These are phyloP conservation scores for Dictyostelium purpureum DNA, from an alignment of 78 protist genomes.

Conservation along the genomic window DNA sequence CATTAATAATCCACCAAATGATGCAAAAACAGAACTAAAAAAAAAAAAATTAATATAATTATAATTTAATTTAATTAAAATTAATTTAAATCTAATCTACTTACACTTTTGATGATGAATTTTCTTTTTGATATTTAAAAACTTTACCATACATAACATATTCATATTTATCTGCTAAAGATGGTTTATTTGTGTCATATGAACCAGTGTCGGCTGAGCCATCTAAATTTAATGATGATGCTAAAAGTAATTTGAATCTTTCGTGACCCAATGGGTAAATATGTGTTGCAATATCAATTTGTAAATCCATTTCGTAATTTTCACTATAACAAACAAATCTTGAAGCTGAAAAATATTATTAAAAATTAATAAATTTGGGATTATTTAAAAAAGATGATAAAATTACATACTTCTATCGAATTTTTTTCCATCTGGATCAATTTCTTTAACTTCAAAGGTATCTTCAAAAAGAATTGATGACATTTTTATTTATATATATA, in stretches of 20 bases:
- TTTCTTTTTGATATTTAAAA: slow-evolving; percentile 87
- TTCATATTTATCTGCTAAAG: slow-evolving; percentile 87
- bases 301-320: slow-evolving; percentile 85
- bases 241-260: slow-evolving; percentile 85
- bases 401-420: slow-evolving; percentile 82
- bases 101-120: slow-evolving; percentile 77
- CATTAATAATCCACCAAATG: slow-evolving; percentile 96
- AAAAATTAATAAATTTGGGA: not conserved
- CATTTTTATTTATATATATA: not conserved
- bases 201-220: slow-evolving; percentile 77
- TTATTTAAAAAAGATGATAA: not conserved
- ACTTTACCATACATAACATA: slow-evolving; percentile 95
- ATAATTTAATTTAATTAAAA: not conserved
- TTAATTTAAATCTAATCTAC: slow-evolving; percentile 21
- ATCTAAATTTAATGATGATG: slow-evolving; percentile 83
- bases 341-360: slow-evolving; percentile 62
- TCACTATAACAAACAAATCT: slow-evolving; percentile 85
- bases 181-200: slow-evolving; percentile 61
- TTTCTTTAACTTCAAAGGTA: slow-evolving; percentile 85
- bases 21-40: slow-evolving; percentile 84
- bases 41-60: not conserved
- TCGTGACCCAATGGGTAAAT: slow-evolving; percentile 88
- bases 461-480: slow-evolving; percentile 84
- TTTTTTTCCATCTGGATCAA: slow-evolving; percentile 88
- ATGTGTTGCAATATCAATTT: slow-evolving; percentile 91